Percentiles rank a stretch among this genome's conserved stretches.
Evolutionary conservation across 208 protist genomes (phyloP).

Genomic region (Wallacemonas rigidus): DNA sequence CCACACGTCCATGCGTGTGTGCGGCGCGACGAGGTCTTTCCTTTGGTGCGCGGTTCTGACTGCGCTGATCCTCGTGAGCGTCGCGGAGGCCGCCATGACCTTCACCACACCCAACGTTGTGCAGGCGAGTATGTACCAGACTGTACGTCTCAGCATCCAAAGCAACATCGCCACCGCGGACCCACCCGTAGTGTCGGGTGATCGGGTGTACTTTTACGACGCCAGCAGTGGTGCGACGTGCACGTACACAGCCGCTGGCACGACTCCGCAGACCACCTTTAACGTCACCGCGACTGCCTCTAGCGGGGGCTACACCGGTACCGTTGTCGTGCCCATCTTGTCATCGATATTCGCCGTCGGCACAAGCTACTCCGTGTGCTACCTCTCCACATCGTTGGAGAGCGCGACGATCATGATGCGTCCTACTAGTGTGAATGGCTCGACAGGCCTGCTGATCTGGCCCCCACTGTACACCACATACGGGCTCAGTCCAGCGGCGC

Average conservation of each 20-base stretch:
- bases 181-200: constrained; percentile 52
- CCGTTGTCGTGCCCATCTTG: constrained; percentile 33
- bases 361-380: constrained; percentile 72
- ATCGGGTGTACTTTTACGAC: constrained; percentile 69
- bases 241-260: constrained; percentile 12
- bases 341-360: constrained; percentile 52
- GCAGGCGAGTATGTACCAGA: constrained; percentile 83
- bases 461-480: constrained; percentile 66
- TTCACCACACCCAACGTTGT: constrained; percentile 71
- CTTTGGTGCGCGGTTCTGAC: neutral
- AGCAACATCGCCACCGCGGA: constrained; percentile 64
- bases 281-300: constrained; percentile 45
- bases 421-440: constrained; percentile 15
- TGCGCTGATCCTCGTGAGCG: constrained; percentile 9
- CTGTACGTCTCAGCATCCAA: constrained; percentile 52
- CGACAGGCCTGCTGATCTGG: constrained; percentile 53
- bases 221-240: constrained; percentile 19
- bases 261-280: constrained; percentile 23
- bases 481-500: constrained; percentile 34
- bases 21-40: neutral
- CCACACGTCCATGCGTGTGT: neutral
- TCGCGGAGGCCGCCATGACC: constrained; percentile 48
- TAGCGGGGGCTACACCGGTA: constrained; percentile 47
- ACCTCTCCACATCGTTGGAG: constrained; percentile 39
- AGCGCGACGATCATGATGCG: constrained; percentile 47